Evolutionary conservation across 2,329 filamentous ascomycete species (phyloP).

Genomic region (Exserohilum rostratum): DNA sequence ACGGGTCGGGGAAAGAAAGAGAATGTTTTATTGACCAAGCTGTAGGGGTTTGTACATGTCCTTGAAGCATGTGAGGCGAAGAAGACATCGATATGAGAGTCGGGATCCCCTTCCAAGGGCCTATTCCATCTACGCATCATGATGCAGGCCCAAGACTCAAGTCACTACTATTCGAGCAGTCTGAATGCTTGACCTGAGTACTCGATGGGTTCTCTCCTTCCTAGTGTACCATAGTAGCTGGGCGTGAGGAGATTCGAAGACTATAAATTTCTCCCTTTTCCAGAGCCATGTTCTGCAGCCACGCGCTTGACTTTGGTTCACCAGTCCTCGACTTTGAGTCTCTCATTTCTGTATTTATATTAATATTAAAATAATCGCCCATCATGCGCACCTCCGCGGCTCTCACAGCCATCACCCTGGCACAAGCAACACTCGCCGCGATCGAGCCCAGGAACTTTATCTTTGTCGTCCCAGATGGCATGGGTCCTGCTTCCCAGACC

Average conservation of each 20-base stretch:
- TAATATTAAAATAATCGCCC: neutral
- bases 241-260: neutral
- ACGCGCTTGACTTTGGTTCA: neutral
- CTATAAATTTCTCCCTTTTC: neutral
- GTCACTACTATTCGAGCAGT: neutral
- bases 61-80: neutral
- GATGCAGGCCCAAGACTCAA: neutral
- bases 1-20: neutral
- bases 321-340: neutral
- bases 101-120: neutral
- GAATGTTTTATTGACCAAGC: neutral
- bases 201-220: neutral
- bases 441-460: conserved; percentile 26
- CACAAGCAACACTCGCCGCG: conserved; percentile 1
- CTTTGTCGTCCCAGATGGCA: conserved; percentile 34
- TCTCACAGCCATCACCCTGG: neutral
- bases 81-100: neutral
- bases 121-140: neutral
- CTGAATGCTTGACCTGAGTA: neutral
- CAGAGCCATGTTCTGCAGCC: neutral
- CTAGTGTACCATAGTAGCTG: neutral
- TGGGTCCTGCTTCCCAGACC: conserved; percentile 31
- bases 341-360: neutral
- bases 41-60: neutral
- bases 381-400: neutral